Percentiles rank a stretch among this genome's conserved stretches.
Conservation (phyloP, 139 green algal species). For the Yamagishiella unicocca region DNA sequence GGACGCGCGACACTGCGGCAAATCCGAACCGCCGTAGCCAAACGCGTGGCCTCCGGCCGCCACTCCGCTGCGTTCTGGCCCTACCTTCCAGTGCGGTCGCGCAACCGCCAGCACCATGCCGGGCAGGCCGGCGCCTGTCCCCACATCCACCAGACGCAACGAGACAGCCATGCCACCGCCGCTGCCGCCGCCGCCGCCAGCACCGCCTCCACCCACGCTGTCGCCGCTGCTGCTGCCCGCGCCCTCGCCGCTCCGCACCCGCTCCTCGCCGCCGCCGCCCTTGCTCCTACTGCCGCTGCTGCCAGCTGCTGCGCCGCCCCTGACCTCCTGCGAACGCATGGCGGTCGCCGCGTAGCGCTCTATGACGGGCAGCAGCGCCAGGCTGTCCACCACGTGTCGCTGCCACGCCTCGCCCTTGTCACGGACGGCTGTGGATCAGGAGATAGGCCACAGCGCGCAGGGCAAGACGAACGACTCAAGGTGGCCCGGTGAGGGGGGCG, state of each 20-base stretch:
- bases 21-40: no score
- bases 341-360: background rate
- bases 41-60: no score
- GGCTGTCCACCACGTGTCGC: conserved; percentile 83
- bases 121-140: conserved; percentile 90
- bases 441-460: no score
- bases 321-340: no score
- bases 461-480: no score
- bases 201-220: no score
- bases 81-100: conserved; percentile 78
- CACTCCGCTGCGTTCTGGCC: no score
- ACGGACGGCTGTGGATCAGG: conserved; percentile 69
- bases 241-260: background rate
- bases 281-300: background rate
- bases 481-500: no score
- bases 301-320: no score
- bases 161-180: no score
- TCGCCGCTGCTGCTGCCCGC: conserved; percentile 23
- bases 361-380: conserved; percentile 84
- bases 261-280: background rate
- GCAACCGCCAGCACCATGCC: conserved; percentile 88
- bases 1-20: no score
- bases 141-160: conserved; percentile 87
- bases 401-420: conserved; percentile 69
- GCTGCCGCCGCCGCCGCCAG: background rate